A percentile compares a stretch with the other conserved stretches of the same genome.
Conservation (phyloP, 2,329 filamentous ascomycete genomes). For the Ophiosphaerella narmari region DNA sequence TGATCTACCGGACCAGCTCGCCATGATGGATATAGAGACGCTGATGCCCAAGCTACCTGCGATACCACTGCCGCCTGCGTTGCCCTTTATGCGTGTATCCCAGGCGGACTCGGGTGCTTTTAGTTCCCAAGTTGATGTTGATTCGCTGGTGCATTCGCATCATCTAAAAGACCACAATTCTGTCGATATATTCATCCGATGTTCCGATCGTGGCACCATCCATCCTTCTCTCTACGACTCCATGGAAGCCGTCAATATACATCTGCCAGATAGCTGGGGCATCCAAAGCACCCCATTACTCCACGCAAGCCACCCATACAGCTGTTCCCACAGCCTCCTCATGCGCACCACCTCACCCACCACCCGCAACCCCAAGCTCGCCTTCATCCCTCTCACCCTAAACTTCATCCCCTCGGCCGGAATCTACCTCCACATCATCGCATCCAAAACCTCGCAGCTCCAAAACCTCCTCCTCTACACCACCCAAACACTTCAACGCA, state of each 20-base stretch:
- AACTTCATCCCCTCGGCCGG: conserved; percentile 79
- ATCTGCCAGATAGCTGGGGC: conserved; percentile 51
- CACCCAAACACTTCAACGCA: conserved; percentile 76
- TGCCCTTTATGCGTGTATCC: conserved; percentile 38
- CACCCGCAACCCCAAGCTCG: conserved; percentile 40
- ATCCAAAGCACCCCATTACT: conserved; percentile 56
- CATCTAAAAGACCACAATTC: conserved; percentile 69
- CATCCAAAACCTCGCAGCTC: conserved; percentile 83
- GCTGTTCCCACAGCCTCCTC: conserved; percentile 77
- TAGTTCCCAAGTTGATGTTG: conserved; percentile 46
- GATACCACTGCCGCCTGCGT: conserved; percentile 42
- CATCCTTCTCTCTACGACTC: conserved; percentile 86
- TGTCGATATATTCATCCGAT: conserved; percentile 79
- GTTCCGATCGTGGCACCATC: conserved; percentile 70
- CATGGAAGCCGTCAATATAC: conserved; percentile 74
- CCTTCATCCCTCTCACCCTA: conserved; percentile 73
- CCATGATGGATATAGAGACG: conserved; percentile 47
- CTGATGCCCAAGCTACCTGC: conserved; percentile 45
- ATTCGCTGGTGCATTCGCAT: conserved; percentile 46
- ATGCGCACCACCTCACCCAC: conserved; percentile 51
- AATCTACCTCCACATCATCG: conserved; percentile 79
- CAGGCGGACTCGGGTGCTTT: conserved; percentile 44
- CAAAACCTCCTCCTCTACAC: conserved; percentile 88
- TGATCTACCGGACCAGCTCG: conserved; percentile 46
- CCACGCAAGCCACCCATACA: conserved; percentile 73